Conservation (phyloP, 2,329 filamentous ascomycete species). For the Fusarium falciforme region DNA sequence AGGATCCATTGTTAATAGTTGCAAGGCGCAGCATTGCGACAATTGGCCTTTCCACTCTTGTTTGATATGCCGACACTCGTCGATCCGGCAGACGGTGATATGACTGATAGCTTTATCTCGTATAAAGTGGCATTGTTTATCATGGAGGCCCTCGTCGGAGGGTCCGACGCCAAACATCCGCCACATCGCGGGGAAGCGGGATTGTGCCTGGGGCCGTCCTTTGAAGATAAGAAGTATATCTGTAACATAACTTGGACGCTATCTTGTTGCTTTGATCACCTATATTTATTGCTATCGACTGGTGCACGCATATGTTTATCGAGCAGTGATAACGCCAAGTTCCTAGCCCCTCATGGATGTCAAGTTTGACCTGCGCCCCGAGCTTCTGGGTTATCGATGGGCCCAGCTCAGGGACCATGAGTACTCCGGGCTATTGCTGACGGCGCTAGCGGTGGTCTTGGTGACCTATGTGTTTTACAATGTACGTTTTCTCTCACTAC, state of each 20-base stretch:
- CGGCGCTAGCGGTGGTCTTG: not conserved
- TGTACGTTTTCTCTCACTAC: not conserved
- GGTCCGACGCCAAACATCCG: not conserved
- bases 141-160: not conserved
- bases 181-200: not conserved
- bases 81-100: not conserved
- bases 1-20: too few species aligned
- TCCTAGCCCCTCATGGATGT: not conserved
- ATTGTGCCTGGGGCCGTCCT: not conserved
- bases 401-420: not conserved
- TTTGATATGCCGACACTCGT: not conserved
- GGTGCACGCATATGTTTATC: not conserved
- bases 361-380: not conserved
- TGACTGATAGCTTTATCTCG: not conserved
- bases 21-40: not conserved
- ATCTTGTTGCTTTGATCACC: not conserved
- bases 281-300: not conserved
- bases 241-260: not conserved
- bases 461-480: not conserved
- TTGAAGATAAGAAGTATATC: not conserved
- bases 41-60: not conserved
- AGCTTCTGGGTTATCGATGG: not conserved
- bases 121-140: not conserved
- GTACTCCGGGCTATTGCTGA: not conserved
- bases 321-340: not conserved